Evolutionary conservation across 768 basidiomycete species (phyloP).

Genomic region (Xerocomus potaroensis): DNA sequence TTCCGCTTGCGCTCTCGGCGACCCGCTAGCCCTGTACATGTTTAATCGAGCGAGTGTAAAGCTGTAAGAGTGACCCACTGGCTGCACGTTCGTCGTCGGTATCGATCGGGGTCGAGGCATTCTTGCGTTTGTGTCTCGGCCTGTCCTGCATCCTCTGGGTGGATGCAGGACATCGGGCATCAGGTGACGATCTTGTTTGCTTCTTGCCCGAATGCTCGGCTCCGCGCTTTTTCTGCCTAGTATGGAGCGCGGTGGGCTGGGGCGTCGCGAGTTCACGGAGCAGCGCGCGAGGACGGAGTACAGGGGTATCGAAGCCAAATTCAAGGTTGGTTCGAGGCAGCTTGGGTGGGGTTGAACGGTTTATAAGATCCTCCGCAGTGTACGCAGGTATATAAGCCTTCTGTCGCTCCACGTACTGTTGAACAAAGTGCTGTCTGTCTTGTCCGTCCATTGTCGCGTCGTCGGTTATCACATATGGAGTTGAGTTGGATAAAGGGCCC

Average conservation of each 20-base stretch:
- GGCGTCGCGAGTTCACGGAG: too few relatives aligned
- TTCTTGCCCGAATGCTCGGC: background rate
- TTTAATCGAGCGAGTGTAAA: background rate
- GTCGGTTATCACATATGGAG: background rate
- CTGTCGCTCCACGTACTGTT: conserved; percentile 49
- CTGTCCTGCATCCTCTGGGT: conserved; percentile 17
- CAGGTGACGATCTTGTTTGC: background rate
- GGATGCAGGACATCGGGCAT: conserved; percentile 3
- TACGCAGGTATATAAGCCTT: conserved; percentile 40
- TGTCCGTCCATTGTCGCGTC: conserved; percentile 22
- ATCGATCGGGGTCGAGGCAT: conserved; percentile 9
- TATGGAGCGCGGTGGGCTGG: background rate
- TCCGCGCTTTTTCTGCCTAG: background rate
- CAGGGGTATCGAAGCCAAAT: conserved; percentile 50
- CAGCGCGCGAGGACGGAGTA: conserved; percentile 47
- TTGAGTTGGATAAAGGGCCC: background rate
- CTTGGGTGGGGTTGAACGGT: conserved; percentile 12
- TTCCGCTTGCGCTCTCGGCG: conserved; percentile 60
- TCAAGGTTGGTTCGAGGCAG: conserved; percentile 11
- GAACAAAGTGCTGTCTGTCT: conserved; percentile 41
- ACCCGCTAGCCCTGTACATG: conserved; percentile 51
- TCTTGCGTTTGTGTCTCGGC: conserved; percentile 24
- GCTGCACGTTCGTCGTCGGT: conserved; percentile 35
- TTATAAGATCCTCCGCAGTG: conserved; percentile 35
- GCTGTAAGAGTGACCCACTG: conserved; percentile 27